A percentile compares a stretch with the other conserved stretches of the same genome.
Evolutionary conservation across 148 eudicot species (phyloP).

Genomic region (Bassia scoparia): DNA sequence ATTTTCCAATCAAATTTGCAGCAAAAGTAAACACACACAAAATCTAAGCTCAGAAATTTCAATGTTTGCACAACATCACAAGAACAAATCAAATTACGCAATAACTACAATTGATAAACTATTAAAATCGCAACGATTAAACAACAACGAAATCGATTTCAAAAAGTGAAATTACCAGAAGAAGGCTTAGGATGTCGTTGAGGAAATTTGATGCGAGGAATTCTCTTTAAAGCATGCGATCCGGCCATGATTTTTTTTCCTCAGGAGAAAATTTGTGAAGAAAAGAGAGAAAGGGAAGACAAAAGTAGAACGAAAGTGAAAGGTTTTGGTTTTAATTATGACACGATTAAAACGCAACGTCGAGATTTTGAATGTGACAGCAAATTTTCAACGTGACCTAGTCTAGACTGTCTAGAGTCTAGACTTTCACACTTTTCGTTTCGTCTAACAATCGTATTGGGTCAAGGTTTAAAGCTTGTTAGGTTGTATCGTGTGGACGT

Average conservation of each 20-base stretch:
- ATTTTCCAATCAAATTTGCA: neutral
- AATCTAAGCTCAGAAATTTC: neutral
- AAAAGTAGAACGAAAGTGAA: too few relatives aligned
- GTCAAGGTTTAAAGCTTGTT: too few relatives aligned
- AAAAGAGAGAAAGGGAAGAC: too few relatives aligned
- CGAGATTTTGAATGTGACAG: too few relatives aligned
- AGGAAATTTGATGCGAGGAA: conserved; percentile 72
- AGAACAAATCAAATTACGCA: neutral
- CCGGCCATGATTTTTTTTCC: conserved; percentile 29
- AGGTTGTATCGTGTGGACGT: too few relatives aligned
- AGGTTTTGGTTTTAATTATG: too few relatives aligned
- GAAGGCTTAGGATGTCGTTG: conserved; percentile 42
- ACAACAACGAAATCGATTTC: neutral
- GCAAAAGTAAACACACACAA: neutral
- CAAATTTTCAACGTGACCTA: too few relatives aligned
- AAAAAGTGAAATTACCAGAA: conserved; percentile 28
- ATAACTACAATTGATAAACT: neutral
- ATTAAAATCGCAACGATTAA: neutral
- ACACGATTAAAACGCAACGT: too few relatives aligned
- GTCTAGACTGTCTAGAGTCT: too few relatives aligned
- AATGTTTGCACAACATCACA: neutral
- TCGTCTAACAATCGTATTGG: too few relatives aligned
- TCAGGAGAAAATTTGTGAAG: too few relatives aligned
- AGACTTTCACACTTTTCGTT: too few relatives aligned
- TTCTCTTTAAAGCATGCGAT: conserved; percentile 54